Evolutionary conservation across 2,329 filamentous ascomycete genomes (phyloP), one percentile per base, ranked within the genome.

Genomic region (Apiospora phragmitis): DNA sequence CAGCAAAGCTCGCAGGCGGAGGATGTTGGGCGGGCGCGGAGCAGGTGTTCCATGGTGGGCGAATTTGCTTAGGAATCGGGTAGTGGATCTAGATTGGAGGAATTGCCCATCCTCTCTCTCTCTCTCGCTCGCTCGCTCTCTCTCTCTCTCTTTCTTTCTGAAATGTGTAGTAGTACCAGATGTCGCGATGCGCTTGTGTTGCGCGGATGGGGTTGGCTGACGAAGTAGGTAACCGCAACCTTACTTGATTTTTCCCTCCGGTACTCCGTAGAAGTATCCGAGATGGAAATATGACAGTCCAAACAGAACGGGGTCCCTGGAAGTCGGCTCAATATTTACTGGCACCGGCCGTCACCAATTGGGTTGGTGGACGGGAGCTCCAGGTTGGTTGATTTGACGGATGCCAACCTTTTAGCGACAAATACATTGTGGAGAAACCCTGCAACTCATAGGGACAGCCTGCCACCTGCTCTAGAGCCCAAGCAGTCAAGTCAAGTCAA

Each of bases 361-460:
- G 55, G 38, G 21, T 38, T 62, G 32, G 16, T 11, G 29, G 29
- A 59, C 29, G 29, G 51, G 29, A 59, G 29, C 51, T 32, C 32
- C 32, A 38, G 32, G 7, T 62, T 62, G 51, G 18, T 59, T 59
- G 55, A 62, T n/a, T 62, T 38, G 55, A 24, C 55, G 55, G 55
- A 62, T 35, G 51, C 6, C 26, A 32, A 18, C 12, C 49, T 32
- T 11, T 35, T 35, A 62, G 55, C 55, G 55, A 62, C 55, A 62
- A 32, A 38, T 62, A 32, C 51, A 35, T 62, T 62, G 55, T 62
- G 55, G 55, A 62, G 55, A 62, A 62, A 38, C 55, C 55, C 55
- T 62, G 55, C 55, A 59, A 59, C 18, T 38, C 55, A 35, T 35
- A 55, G 49, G 49, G 29, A 4, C 29, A 11, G 51, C 6, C 55